Conservation (phyloP, 2,329 filamentous ascomycete species). For the Colletotrichum chrysophilum region DNA sequence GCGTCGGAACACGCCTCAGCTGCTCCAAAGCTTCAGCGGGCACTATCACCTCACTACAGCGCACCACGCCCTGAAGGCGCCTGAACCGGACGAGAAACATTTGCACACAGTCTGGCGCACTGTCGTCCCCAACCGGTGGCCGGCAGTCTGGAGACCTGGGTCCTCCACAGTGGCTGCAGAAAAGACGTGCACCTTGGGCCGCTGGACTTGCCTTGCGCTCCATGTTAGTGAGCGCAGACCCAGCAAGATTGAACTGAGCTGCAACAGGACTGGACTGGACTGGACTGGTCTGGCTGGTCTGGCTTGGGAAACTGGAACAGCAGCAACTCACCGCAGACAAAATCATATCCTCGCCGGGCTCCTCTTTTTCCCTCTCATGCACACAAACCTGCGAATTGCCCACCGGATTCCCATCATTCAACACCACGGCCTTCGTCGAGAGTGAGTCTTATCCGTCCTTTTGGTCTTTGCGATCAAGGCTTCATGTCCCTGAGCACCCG, state of each 20-base stretch:
- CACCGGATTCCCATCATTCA: constrained; percentile 38
- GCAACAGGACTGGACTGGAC: background rate
- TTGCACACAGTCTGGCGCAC: constrained; percentile 7
- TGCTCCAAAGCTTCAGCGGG: background rate
- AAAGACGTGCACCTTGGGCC: background rate
- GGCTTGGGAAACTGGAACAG: background rate
- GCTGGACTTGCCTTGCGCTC: background rate
- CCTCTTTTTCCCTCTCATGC: constrained; percentile 48
- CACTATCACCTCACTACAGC: background rate
- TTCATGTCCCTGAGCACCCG: constrained; percentile 27
- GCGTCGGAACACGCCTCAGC: background rate
- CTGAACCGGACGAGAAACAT: background rate
- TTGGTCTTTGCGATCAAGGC: constrained; percentile 40
- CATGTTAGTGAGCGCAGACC: constrained; percentile 5
- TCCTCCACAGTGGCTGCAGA: background rate
- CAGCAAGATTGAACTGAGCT: background rate
- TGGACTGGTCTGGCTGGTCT: background rate
- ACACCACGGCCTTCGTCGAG: constrained; percentile 34
- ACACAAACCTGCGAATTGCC: constrained; percentile 41
- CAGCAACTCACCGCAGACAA: constrained; percentile 37
- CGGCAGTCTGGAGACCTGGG: constrained; percentile 2
- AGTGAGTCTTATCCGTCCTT: constrained; percentile 41
- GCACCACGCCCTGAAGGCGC: background rate
- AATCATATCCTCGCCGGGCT: constrained; percentile 45
- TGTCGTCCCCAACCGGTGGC: background rate